Evolutionary conservation across 176 grass and related monocot species (phyloP), one percentile per base, ranked within the genome.

Genomic region (Eragrostis nindensis): DNA sequence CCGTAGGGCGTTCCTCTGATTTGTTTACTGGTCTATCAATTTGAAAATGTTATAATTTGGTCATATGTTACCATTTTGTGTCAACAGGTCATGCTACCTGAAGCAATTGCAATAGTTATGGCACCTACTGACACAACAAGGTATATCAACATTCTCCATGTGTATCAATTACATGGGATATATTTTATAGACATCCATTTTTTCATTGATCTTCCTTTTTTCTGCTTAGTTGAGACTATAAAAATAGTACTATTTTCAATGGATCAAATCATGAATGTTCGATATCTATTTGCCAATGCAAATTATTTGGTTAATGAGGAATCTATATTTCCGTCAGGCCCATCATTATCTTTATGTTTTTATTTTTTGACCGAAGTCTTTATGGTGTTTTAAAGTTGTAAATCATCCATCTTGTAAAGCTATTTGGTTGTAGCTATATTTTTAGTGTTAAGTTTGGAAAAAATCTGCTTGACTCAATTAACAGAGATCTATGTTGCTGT

Each of bases 51-150:
- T 62, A 63, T 47, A 0, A 32, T 62, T 71, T 82, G 11, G 62
- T 85, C 57, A 56, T 79, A 38, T 59, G 25, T 46, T 32, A 8
- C 42, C 42, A 44, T 12, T 22, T 69, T 43, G 32, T 70, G 21
- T 85, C 5, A 75, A 93, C 74, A 99, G 93, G 91, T 99, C 78
- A 99, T 99, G 97, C 83, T 99, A 82, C 97, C 97, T 64, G 91
- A 99, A 88, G 97, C 97, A 80, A 99, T 99, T 94, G 97, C 97
- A 87, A 96, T 99, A 47, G 97, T 99, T 64, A 99, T 96, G 97
- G 97, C 97, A 66, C 97, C 97, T 82, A 99, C 97, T 45, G 97
- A 99, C 85, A 76, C 92, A 89, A 83, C 79, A 77, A 99, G 93
- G 93, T 98, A 90, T 70, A 74, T 75, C 88, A 41, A 59, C 63